Base-by-base conservation (phyloP, 768 basidiomycete genomes). In the Pisolithus sp. region DNA sequence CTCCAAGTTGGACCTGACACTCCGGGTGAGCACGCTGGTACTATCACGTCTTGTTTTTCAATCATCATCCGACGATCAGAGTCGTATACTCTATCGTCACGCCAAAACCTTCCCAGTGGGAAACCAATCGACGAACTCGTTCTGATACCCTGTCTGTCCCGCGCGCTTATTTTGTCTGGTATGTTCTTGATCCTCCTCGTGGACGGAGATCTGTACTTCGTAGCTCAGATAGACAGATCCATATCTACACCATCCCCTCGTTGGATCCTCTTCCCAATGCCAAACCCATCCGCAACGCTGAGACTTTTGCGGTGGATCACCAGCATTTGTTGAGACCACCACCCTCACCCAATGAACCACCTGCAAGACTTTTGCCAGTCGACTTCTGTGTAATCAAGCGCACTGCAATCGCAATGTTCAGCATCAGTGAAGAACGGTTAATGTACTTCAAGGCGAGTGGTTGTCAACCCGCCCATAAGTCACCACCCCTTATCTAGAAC, bases 231-330 rank as follows among this genome's bases (percentile, higher is more conserved):
- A 77, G 74, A 53, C 79, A 82, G 56, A 69, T 98, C 4, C 79
- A 87, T 63, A 85, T 96, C 63, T 89, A 89, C 58, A 77, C 82
- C 0, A 72, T 94, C 1, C 93, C 95, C 1, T 80, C 83, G 4
- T 77, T 97, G 18, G 89, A 93, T 53, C 78, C 81, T 1, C 76
- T 89, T 0, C 68, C 71, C 4, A 75, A 70, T 10, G 83, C 89
- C 55, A 86, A 86, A 51, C 86, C 93, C 2, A 76, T 97, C 21
- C 79, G 92, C 42, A 84, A 93, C 53, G 86, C 90, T 4, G 70
- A 87, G 18, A 74, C 86, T 0, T 82, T 95, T 56, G 83, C 92
- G 0, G 82, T 96, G 0, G 94, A 98, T 62, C 83, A 93, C 50
- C 74, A 76, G 46, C 83, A 89, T 57, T 69, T 88, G 21, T 71